Evolutionary conservation across 2,329 filamentous ascomycete genomes (phyloP).

Genomic region (Myriosclerotinia duriaeana): DNA sequence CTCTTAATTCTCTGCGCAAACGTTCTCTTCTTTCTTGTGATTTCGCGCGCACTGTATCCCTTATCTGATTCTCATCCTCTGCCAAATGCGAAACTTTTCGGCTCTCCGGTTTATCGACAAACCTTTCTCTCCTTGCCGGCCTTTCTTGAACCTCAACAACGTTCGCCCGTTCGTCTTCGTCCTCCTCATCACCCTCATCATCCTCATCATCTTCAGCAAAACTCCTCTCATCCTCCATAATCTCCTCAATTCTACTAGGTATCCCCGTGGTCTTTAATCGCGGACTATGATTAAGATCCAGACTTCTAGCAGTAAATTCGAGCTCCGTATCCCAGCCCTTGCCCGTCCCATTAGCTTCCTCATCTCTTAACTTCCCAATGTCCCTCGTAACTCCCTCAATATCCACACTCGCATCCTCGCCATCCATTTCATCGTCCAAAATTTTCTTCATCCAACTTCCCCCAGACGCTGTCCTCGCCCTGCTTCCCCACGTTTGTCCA

Average conservation of each 20-base stretch:
- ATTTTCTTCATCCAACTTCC: conserved; percentile 20
- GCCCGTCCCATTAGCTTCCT: conserved; percentile 13
- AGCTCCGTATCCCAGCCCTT: conserved; percentile 34
- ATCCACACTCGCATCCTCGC: conserved; percentile 17
- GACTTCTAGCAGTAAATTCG: conserved; percentile 37
- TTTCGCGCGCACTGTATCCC: background rate
- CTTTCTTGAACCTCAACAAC: background rate
- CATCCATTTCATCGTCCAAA: conserved; percentile 13
- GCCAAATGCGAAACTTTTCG: background rate
- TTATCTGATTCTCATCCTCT: background rate
- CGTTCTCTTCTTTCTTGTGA: conserved; percentile 18
- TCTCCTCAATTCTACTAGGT: conserved; percentile 33
- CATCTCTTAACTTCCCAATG: conserved; percentile 23
- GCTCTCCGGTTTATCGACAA: conserved; percentile 2
- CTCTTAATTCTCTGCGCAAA: conserved; percentile 18
- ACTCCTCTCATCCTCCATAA: conserved; percentile 32
- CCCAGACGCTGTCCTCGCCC: background rate
- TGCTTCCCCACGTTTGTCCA: conserved; percentile 7
- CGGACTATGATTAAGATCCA: conserved; percentile 33
- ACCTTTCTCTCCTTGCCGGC: background rate
- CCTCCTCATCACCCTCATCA: conserved; percentile 15
- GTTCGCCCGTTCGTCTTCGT: conserved; percentile 5
- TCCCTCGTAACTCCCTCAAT: conserved; percentile 21
- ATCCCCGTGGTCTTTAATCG: conserved; percentile 14
- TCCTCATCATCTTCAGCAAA: conserved; percentile 19